Conservation (phyloP, 78 protist genomes). For the Dictyostelium intermedium region DNA sequence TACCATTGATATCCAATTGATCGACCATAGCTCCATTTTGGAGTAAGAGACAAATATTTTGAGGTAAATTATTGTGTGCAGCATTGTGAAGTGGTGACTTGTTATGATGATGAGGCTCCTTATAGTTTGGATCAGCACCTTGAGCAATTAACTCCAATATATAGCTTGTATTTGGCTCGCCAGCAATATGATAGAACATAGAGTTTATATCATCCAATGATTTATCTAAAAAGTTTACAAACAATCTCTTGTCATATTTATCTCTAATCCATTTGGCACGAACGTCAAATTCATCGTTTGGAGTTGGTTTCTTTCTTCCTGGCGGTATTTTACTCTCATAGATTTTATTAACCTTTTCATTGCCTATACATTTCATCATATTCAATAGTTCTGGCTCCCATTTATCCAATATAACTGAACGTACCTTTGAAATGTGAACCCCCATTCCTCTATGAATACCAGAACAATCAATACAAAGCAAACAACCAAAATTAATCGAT, state of each 20-base stretch:
- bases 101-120: background rate
- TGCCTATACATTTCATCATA: constrained; percentile 85
- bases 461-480: constrained; percentile 88
- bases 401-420: constrained; percentile 74
- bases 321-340: constrained; percentile 68
- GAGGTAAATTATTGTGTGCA: background rate
- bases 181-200: constrained; percentile 17
- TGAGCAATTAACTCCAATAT: constrained; percentile 42
- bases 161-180: constrained; percentile 4
- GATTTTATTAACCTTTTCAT: constrained; percentile 63
- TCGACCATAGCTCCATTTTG: constrained; percentile 52
- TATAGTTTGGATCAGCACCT: constrained; percentile 48
- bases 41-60: constrained; percentile 41
- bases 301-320: constrained; percentile 61
- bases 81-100: constrained; percentile 64
- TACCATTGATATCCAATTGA: constrained; percentile 29
- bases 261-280: constrained; percentile 63
- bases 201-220: constrained; percentile 50
- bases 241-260: constrained; percentile 53
- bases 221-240: constrained; percentile 34
- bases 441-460: constrained; percentile 91
- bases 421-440: constrained; percentile 88
- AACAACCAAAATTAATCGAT: constrained; percentile 81
- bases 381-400: constrained; percentile 76
- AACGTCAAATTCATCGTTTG: constrained; percentile 40